Conservation (phyloP, 192 early-diverging fungal species). For the Allomyces arbusculus region DNA sequence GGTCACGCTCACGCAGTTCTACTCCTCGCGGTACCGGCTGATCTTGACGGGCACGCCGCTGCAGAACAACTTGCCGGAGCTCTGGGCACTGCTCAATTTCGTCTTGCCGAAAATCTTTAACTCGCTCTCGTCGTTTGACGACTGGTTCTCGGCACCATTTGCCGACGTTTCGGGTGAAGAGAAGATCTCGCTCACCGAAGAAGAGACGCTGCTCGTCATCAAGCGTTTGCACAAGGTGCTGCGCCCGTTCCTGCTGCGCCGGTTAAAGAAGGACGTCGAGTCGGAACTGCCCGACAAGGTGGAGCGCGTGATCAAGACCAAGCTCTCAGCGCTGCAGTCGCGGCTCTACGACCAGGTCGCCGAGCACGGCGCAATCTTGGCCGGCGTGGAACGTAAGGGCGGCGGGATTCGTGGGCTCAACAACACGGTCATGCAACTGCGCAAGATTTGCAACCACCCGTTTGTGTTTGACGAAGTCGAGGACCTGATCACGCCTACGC, state of each 20-base stretch:
- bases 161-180: slow-evolving; percentile 52
- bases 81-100: slow-evolving; percentile 95
- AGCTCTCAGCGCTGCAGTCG: slow-evolving; percentile 68
- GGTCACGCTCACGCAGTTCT: slow-evolving; percentile 66
- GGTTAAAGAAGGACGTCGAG: slow-evolving; percentile 97
- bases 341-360: slow-evolving; percentile 74
- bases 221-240: slow-evolving; percentile 90
- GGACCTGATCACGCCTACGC: slow-evolving; percentile 48
- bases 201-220: slow-evolving; percentile 92
- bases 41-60: slow-evolving; percentile 97
- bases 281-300: slow-evolving; percentile 93
- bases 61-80: slow-evolving; percentile 91
- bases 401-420: slow-evolving; percentile 54
- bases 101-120: slow-evolving; percentile 90
- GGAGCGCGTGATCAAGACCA: slow-evolving; percentile 80
- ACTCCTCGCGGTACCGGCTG: slow-evolving; percentile 70
- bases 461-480: slow-evolving; percentile 92
- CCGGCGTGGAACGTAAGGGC: slow-evolving; percentile 28
- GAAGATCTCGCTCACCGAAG: slow-evolving; percentile 85
- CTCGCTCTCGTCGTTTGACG: slow-evolving; percentile 89
- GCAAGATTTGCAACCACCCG: slow-evolving; percentile 97
- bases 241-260: slow-evolving; percentile 85
- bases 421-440: slow-evolving; percentile 95
- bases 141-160: slow-evolving; percentile 98
- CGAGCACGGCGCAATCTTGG: slow-evolving; percentile 47